Base-by-base conservation (phyloP, 352 stramenopile species). In the Peronospora belbahrii region DNA sequence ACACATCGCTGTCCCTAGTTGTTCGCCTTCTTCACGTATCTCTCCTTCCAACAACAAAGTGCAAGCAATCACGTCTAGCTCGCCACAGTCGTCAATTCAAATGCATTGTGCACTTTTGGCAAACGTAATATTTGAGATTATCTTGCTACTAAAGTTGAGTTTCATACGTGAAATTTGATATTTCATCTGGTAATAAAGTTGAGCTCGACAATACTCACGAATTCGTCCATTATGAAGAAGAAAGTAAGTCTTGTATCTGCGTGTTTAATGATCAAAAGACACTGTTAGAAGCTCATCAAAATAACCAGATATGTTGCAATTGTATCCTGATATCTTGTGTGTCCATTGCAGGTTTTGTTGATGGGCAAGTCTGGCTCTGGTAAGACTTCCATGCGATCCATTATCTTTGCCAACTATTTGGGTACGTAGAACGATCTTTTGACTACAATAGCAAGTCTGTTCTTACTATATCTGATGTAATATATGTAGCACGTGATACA, bases 361-460 rank as follows among this genome's bases (percentile, higher is more conserved):
- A 97, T 98, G 88, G 94, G 94, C 52, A 97, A 97, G 64, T 97
- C 84, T 34, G 89, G 91, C 32, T 91, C 85, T 14, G 95, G 96
- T 55, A 99, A 99, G 74, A 99, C 96, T 41, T 99, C 95, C 42
- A 99, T 99, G 97, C 71, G 97, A 45, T 98, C 89, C 39, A 99
- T 99, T 56, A 99, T 99, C 63, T 99, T 99, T 66, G 97, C 96
- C 54, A 99, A 99, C 76, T 99, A 99, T 70, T 65, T 98, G 46
- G 95, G 77, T 94, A 61, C 28, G 11, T 7, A 20, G 27, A 11
- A 18, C 0, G 30, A 8, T 39, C 0, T 22, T 25, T 11, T 22
- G 3, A 37, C 18, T 34, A 6, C 2, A 13, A 47, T 47, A 14
- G 13, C n/a, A 20, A n/a, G 7, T 20, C 11, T 32, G 2, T 6